Evolutionary conservation across 805 yeast species (phyloP).

Genomic region (Suhomyces sp.): DNA sequence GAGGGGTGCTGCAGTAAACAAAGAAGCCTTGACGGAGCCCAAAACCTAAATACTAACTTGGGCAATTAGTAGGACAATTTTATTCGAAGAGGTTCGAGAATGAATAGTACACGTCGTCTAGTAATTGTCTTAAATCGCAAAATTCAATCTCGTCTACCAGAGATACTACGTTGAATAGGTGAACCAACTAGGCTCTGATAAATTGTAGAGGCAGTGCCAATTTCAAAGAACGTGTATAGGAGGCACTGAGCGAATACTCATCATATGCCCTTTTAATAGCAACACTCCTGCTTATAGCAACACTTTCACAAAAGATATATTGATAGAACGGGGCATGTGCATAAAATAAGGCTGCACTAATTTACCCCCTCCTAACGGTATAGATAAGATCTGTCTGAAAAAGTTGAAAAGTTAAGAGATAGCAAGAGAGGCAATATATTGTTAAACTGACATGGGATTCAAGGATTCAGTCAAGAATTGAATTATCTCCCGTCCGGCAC

Average conservation of each 20-base stretch:
- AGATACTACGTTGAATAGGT: neutral
- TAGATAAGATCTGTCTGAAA: neutral
- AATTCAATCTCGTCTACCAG: neutral
- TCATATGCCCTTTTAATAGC: neutral
- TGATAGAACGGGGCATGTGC: neutral
- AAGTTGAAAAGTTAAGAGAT: neutral
- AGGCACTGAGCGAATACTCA: neutral
- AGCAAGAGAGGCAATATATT: neutral
- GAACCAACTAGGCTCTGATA: neutral
- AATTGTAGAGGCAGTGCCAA: neutral
- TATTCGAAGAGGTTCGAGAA: neutral
- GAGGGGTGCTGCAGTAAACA: slow-evolving; percentile 2
- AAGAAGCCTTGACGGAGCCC: neutral
- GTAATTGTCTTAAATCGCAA: neutral
- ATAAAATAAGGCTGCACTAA: neutral
- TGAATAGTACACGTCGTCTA: neutral
- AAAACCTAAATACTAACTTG: neutral
- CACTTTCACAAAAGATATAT: neutral
- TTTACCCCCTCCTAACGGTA: neutral
- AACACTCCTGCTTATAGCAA: neutral
- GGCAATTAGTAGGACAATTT: neutral
- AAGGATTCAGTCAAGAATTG: neutral
- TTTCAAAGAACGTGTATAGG: neutral
- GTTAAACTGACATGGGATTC: neutral
- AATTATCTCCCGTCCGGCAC: neutral